Evolutionary conservation across 2,329 filamentous ascomycete genomes (phyloP).

Genomic region (Alternaria hordeiaustralica): DNA sequence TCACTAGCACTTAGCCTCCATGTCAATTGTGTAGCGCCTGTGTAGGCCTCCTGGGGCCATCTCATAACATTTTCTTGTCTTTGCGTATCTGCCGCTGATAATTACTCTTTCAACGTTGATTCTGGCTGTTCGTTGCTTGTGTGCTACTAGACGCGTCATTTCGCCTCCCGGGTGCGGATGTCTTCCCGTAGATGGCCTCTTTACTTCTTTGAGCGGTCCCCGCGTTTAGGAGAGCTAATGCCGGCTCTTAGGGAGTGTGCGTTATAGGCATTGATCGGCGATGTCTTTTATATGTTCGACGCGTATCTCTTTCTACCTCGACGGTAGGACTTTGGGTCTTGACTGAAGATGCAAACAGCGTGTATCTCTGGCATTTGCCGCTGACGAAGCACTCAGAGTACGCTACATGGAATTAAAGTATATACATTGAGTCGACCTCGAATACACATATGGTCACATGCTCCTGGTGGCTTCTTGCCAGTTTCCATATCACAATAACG

Average conservation of each 20-base stretch:
- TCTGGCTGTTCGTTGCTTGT: background rate
- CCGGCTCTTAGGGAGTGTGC: background rate
- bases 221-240: constrained; percentile 7
- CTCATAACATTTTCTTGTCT: background rate
- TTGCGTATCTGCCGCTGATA: background rate
- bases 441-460: no score
- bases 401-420: no score
- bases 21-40: background rate
- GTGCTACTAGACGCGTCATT: constrained; percentile 9
- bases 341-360: no score
- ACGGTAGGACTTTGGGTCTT: no score
- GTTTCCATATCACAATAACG: no score
- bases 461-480: no score
- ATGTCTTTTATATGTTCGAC: background rate
- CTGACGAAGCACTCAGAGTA: no score
- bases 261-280: background rate
- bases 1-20: background rate
- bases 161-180: constrained; percentile 11
- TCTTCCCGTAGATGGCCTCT: constrained; percentile 4
- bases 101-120: background rate
- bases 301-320: background rate
- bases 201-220: constrained; percentile 18
- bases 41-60: background rate
- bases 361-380: no score
- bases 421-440: no score